Percentiles rank a stretch among this genome's conserved stretches.
phyloP scores from a whole-genome alignment of 257 asterid species.

The Coffea eugenioides region DNA sequence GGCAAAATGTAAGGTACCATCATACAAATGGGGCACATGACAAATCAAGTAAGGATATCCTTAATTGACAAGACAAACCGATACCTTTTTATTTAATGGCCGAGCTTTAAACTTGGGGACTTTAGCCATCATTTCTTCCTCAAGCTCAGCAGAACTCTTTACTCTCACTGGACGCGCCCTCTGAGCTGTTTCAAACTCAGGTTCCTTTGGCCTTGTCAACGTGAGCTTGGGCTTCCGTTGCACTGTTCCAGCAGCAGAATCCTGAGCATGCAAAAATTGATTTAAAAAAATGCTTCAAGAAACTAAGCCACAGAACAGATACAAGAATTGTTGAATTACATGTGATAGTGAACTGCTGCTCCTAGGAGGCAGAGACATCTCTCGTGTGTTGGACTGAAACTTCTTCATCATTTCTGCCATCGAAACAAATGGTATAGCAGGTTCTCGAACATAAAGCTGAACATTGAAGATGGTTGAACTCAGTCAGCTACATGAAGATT shows the following conservation, averaged over 20 bases:
- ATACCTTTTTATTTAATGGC: conserved; percentile 81
- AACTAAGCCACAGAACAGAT: background rate
- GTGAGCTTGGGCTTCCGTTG: conserved; percentile 63
- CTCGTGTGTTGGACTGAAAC: conserved; percentile 82
- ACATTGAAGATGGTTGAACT: background rate
- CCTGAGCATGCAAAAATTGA: conserved; percentile 15
- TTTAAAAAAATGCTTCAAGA: background rate
- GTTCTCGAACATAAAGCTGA: conserved; percentile 75
- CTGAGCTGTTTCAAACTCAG: conserved; percentile 86
- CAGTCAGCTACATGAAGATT: conserved; percentile 7
- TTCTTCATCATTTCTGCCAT: conserved; percentile 89
- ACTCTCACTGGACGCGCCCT: conserved; percentile 64
- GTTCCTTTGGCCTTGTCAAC: conserved; percentile 88
- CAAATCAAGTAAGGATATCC: background rate
- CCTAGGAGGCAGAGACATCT: conserved; percentile 39
- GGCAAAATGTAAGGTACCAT: background rate
- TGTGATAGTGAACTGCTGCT: conserved; percentile 41
- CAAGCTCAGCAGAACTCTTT: conserved; percentile 82
- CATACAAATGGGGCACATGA: background rate
- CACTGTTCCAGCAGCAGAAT: conserved; percentile 22
- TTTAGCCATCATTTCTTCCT: conserved; percentile 94
- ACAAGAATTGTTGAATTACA: conserved; percentile 29
- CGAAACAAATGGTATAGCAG: conserved; percentile 73
- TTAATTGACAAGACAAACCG: background rate
- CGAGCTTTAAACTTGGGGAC: conserved; percentile 90